phyloP scores from a whole-genome alignment of 177 flowering plant genomes.

The Vitis hybrid region DNA sequence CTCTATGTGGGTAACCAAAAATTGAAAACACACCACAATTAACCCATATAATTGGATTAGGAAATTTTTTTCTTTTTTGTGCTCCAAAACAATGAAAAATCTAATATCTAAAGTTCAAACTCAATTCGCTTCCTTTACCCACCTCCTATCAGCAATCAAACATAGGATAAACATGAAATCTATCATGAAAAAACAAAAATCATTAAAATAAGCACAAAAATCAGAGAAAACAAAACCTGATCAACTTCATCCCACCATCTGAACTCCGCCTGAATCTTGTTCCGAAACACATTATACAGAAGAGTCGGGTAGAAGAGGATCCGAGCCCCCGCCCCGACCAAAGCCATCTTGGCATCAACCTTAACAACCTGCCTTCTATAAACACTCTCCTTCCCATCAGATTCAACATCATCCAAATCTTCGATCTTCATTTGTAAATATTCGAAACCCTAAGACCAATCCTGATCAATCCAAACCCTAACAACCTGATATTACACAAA shows the following conservation, averaged over 20 bases:
- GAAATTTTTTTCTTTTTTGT: no score
- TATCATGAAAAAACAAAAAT: not conserved
- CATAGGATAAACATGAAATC: not conserved
- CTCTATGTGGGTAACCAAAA: no score
- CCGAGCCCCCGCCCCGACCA: slow-evolving; percentile 87
- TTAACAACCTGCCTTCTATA: slow-evolving; percentile 20
- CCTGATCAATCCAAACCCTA: not conserved
- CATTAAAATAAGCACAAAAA: not conserved
- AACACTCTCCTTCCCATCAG: slow-evolving; percentile 6
- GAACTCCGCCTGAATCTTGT: slow-evolving; percentile 79
- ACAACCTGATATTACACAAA: not conserved
- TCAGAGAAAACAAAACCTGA: slow-evolving; percentile 46
- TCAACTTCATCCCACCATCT: slow-evolving; percentile 94
- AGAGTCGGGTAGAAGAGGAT: slow-evolving; percentile 89
- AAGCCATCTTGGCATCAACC: slow-evolving; percentile 59
- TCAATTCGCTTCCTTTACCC: not conserved
- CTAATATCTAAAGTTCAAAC: no score
- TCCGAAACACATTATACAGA: slow-evolving; percentile 75
- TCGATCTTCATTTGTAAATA: slow-evolving; percentile 29
- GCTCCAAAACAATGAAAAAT: no score
- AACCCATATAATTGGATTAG: no score
- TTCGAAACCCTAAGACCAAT: not conserved
- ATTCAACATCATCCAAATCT: slow-evolving; percentile 21
- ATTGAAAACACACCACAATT: no score
- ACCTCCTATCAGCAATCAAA: not conserved